Evolutionary conservation across 2,329 filamentous ascomycete species (phyloP).

Genomic region (Diaporthe destruens): DNA sequence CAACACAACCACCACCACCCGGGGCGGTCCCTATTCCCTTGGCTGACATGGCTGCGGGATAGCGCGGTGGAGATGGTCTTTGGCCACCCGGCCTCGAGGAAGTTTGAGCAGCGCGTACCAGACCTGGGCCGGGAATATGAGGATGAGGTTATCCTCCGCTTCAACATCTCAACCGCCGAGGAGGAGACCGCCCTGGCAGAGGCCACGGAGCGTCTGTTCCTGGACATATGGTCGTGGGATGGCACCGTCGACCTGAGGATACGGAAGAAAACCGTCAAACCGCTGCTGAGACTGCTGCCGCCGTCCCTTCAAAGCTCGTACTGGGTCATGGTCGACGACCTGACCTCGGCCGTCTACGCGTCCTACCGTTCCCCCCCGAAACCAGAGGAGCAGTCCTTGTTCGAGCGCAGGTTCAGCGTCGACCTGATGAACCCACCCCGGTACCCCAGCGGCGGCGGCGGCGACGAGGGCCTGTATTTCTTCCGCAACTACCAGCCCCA

Average conservation of each 20-base stretch:
- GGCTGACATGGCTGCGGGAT: conserved; percentile 65
- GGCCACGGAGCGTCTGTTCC: conserved; percentile 79
- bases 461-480: conserved; percentile 69
- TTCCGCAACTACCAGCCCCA: conserved; percentile 93
- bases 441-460: conserved; percentile 46
- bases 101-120: conserved; percentile 46
- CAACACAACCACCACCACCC: conserved; percentile 36
- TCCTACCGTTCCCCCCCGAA: conserved; percentile 71
- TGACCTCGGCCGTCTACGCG: conserved; percentile 81
- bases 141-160: conserved; percentile 88
- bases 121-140: conserved; percentile 66
- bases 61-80: conserved; percentile 64
- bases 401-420: conserved; percentile 47
- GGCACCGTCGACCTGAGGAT: conserved; percentile 88
- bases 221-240: conserved; percentile 84
- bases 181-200: conserved; percentile 80
- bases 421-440: conserved; percentile 47
- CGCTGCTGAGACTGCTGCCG: conserved; percentile 83
- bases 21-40: conserved; percentile 55
- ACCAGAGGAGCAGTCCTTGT: conserved; percentile 41
- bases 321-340: conserved; percentile 81
- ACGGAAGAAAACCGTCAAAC: conserved; percentile 80
- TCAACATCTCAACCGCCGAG: conserved; percentile 78
- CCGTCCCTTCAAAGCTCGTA: conserved; percentile 78
- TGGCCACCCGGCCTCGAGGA: conserved; percentile 56